Conservation (phyloP, 2,329 filamentous ascomycete species). For the Beauveria sp. region DNA sequence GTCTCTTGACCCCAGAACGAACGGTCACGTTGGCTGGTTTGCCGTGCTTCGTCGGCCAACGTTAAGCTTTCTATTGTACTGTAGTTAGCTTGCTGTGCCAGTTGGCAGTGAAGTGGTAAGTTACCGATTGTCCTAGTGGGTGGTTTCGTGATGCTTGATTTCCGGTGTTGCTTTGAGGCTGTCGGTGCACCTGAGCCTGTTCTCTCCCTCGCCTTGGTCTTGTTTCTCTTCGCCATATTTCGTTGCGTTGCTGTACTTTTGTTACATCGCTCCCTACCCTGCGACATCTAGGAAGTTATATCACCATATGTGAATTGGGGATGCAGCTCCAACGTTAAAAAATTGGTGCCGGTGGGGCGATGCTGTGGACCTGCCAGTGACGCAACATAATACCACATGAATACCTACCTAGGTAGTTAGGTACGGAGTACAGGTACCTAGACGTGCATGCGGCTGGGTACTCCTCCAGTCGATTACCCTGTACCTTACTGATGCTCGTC, state of each 20-base stretch:
- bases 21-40: conserved; percentile 14
- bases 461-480: no score
- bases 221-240: background rate
- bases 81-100: background rate
- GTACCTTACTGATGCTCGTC: no score
- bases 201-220: background rate
- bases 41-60: conserved; percentile 18
- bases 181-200: background rate
- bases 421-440: no score
- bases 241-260: background rate
- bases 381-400: no score
- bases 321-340: background rate
- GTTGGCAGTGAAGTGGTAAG: background rate
- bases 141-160: background rate
- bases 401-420: no score
- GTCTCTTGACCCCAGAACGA: conserved; percentile 28
- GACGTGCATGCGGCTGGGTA: no score
- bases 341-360: no score
- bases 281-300: no score
- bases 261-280: background rate
- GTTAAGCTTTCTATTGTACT: conserved; percentile 12
- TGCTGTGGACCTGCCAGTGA: no score
- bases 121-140: background rate
- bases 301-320: no score
- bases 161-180: background rate